Evolutionary conservation across 441 rosid genomes (phyloP).

Genomic region (Erodium trifolium): DNA sequence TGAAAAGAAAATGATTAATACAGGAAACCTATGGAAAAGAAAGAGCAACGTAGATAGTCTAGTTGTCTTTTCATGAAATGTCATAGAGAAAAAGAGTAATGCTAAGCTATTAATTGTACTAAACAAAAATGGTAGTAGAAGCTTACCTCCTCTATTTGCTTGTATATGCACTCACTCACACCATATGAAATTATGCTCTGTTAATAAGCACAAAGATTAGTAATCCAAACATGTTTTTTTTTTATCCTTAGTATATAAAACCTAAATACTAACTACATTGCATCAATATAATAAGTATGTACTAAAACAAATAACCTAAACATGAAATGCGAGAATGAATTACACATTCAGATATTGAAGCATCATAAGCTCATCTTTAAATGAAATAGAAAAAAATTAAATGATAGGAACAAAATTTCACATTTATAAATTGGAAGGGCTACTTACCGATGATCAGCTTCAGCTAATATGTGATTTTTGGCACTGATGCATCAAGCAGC

Average conservation of each 20-base stretch:
- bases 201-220: background rate
- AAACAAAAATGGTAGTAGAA: background rate
- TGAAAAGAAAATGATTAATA: too few relatives aligned
- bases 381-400: background rate
- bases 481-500: slow-evolving; percentile 47
- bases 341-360: background rate
- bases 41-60: too few relatives aligned
- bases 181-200: background rate
- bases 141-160: background rate
- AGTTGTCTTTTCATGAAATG: too few relatives aligned
- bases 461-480: slow-evolving; percentile 35
- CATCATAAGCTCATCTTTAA: background rate
- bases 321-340: background rate
- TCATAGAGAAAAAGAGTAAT: too few relatives aligned
- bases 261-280: too few relatives aligned
- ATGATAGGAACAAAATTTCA: slow-evolving; percentile 4
- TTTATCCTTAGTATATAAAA: too few relatives aligned
- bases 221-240: too few relatives aligned
- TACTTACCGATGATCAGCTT: slow-evolving; percentile 55
- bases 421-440: slow-evolving; percentile 23
- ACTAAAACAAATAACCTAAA: background rate
- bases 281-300: too few relatives aligned
- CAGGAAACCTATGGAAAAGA: too few relatives aligned
- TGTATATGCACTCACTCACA: background rate
- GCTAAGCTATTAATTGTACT: too few relatives aligned